A percentile compares a stretch with the other conserved stretches of the same genome.
These are phyloP conservation scores for Talaromyces sp. DNA, from an alignment of 2,329 filamentous ascomycete genomes.

Conservation along the genomic window DNA sequence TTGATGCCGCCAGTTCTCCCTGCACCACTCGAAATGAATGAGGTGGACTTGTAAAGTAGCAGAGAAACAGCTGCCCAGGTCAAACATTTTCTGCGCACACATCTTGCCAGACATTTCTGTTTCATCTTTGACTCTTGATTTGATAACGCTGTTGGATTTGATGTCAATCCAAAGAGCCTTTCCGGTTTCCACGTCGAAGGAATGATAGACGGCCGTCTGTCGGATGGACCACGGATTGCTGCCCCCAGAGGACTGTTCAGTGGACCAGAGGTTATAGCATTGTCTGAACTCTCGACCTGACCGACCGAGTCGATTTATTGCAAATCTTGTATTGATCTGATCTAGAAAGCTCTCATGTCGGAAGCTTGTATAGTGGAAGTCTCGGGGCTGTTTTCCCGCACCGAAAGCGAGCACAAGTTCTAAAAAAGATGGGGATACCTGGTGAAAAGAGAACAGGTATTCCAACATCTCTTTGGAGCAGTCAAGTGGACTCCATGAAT, in stretches of 20 bases:
- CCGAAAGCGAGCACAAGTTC: conserved; percentile 11
- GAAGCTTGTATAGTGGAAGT: conserved; percentile 13
- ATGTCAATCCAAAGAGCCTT: conserved; percentile 10
- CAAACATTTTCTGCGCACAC: background rate
- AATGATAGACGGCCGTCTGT: conserved; percentile 9
- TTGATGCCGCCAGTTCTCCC: conserved; percentile 10
- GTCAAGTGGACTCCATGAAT: background rate
- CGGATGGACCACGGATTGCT: conserved; percentile 3
- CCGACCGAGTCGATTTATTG: background rate
- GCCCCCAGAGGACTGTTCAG: background rate
- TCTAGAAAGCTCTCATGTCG: conserved; percentile 8
- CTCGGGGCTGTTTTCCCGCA: background rate
- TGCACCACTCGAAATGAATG: conserved; percentile 11
- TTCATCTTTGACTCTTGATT: background rate
- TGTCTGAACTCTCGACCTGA: background rate
- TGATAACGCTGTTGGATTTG: conserved; percentile 4
- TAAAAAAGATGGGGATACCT: conserved; percentile 5
- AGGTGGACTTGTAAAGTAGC: conserved; percentile 1
- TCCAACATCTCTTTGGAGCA: conserved; percentile 11
- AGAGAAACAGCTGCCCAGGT: background rate
- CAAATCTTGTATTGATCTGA: background rate
- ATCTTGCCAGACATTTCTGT: background rate
- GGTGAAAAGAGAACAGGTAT: conserved; percentile 7
- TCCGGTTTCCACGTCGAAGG: conserved; percentile 8
- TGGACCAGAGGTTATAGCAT: background rate